Evolutionary conservation across 352 stramenopile genomes (phyloP).

Genomic region (Phytophthora capsici): DNA sequence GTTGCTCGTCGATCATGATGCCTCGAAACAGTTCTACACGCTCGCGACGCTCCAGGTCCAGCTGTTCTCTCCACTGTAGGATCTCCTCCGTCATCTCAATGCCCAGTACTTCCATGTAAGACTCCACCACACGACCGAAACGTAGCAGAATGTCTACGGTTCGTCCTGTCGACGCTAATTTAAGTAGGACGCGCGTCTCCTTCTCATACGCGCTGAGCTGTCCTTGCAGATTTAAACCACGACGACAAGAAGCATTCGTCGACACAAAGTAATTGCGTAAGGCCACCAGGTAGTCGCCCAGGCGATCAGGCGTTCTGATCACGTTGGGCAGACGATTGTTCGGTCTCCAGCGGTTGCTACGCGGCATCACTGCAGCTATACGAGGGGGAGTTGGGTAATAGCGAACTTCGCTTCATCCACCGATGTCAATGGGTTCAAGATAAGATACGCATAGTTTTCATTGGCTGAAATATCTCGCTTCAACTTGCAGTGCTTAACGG

Average conservation of each 20-base stretch:
- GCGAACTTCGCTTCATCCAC: too few relatives aligned
- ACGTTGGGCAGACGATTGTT: constrained; percentile 13
- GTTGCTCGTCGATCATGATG: constrained; percentile 18
- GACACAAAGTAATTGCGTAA: constrained; percentile 21
- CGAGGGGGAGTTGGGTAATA: not conserved
- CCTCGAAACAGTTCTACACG: constrained; percentile 18
- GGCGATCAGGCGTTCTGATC: constrained; percentile 14
- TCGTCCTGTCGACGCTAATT: constrained; percentile 21
- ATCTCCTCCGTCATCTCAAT: constrained; percentile 20
- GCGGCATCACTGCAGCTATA: not conserved
- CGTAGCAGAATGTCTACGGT: constrained; percentile 20
- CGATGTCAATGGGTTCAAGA: too few relatives aligned
- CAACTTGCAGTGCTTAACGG: too few relatives aligned
- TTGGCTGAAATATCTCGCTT: not conserved
- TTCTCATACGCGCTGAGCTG: constrained; percentile 27
- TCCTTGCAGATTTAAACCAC: constrained; percentile 11
- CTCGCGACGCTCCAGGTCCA: constrained; percentile 22
- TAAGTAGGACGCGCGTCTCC: constrained; percentile 24
- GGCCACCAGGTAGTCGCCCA: constrained; percentile 34
- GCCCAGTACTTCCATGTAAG: constrained; percentile 22
- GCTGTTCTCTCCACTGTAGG: constrained; percentile 16
- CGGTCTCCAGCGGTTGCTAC: constrained; percentile 20
- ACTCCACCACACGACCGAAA: constrained; percentile 21
- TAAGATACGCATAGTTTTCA: not conserved
- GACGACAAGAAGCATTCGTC: constrained; percentile 6